Percentiles rank a stretch among this genome's conserved stretches.
Evolutionary conservation across 345 rosid genomes (phyloP).

Genomic region (Balakata baccata): DNA sequence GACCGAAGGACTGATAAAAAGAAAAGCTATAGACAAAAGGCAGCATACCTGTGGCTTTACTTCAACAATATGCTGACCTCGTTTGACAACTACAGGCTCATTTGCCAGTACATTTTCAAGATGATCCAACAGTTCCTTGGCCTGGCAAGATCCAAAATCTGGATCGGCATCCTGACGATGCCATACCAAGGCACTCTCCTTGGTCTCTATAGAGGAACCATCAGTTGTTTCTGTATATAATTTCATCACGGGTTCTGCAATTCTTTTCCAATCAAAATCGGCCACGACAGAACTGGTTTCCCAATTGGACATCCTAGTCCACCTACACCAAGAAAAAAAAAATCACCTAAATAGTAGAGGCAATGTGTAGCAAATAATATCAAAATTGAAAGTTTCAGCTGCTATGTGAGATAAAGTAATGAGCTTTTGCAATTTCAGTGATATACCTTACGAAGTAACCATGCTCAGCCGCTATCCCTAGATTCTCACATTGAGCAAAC

Average conservation of each 20-base stretch:
- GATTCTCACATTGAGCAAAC: slow-evolving; percentile 33
- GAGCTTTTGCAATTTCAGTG: not conserved
- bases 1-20: not conserved
- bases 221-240: slow-evolving; percentile 60
- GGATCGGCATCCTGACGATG: slow-evolving; percentile 66
- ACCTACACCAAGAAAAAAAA: slow-evolving; percentile 33
- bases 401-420: no score
- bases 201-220: slow-evolving; percentile 60
- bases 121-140: slow-evolving; percentile 63
- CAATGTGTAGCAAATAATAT: not conserved
- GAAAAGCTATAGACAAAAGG: not conserved
- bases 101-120: slow-evolving; percentile 61
- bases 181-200: slow-evolving; percentile 72
- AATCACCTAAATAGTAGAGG: not conserved
- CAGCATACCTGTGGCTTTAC: slow-evolving; percentile 58
- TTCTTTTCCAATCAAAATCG: slow-evolving; percentile 57
- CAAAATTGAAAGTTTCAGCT: not conserved
- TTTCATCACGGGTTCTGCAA: slow-evolving; percentile 52
- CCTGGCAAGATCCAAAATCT: slow-evolving; percentile 59
- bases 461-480: slow-evolving; percentile 50
- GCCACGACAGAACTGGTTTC: slow-evolving; percentile 37
- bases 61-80: slow-evolving; percentile 64
- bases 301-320: slow-evolving; percentile 49
- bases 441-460: slow-evolving; percentile 36
- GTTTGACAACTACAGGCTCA: slow-evolving; percentile 55